Percentiles rank a stretch among this genome's conserved stretches.
These are phyloP conservation scores for Phaeosphaeria sp. DNA, from an alignment of 2,329 filamentous ascomycete genomes.

Conservation along the genomic window DNA sequence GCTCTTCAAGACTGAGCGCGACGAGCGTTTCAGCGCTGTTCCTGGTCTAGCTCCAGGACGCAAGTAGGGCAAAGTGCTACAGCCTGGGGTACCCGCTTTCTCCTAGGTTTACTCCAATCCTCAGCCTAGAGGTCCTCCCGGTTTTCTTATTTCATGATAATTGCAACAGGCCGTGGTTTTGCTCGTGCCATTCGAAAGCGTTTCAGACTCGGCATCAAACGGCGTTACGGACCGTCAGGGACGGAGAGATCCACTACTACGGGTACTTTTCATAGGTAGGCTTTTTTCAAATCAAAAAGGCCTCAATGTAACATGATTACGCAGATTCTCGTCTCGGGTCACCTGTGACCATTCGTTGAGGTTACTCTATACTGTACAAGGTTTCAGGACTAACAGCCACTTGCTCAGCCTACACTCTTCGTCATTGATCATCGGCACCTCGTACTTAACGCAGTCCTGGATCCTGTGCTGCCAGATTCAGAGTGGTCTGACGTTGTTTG, in stretches of 20 bases:
- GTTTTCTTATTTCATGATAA: background rate
- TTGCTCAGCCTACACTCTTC: background rate
- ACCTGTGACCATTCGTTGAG: background rate
- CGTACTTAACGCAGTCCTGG: background rate
- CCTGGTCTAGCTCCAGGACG: conserved; percentile 65
- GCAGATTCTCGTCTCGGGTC: conserved; percentile 8
- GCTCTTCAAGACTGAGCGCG: conserved; percentile 97
- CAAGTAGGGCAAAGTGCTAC: conserved; percentile 28
- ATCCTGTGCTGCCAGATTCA: background rate
- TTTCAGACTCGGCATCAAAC: background rate
- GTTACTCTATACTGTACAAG: background rate
- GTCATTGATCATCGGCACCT: background rate
- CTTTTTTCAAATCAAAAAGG: conserved; percentile 12
- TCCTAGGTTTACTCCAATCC: background rate
- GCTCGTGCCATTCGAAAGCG: background rate
- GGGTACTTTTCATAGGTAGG: conserved; percentile 31
- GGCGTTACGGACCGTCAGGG: background rate
- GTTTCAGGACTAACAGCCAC: conserved; percentile 1
- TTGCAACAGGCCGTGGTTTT: background rate
- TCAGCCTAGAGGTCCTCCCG: background rate
- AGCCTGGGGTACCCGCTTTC: background rate
- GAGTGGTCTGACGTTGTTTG: background rate
- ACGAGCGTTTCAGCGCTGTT: conserved; percentile 80
- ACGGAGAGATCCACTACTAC: background rate
- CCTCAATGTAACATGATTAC: conserved; percentile 21